Evolutionary conservation across 2,329 filamentous ascomycete genomes (phyloP), one percentile per base, ranked within the genome.

Genomic region (Venturia aucupariae): DNA sequence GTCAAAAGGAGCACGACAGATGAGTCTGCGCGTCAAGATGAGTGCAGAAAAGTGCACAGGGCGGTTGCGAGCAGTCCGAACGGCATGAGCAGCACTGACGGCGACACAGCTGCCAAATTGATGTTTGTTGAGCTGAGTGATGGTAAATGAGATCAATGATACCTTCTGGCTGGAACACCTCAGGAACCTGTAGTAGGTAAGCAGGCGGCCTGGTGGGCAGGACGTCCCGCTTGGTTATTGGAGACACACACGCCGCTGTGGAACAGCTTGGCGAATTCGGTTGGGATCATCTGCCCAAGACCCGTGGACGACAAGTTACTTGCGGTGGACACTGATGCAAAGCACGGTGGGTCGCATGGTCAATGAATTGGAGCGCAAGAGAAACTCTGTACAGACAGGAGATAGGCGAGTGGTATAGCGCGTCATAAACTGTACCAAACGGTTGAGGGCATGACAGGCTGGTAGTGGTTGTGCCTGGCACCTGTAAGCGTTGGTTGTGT

Each of bases 381-480:
- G 30, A 32, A 3, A 51, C 24, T 38, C 2, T 27, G 27, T 6
- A 57, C 24, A 35, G 51, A n/a, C 6, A 32, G 13, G 51, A 57
- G 27, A 35, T 17, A 35, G 51, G 51, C 51, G 51, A 30, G 30
- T 13, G 35, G 11, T 38, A 38, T 38, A 35, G 1, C 35, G 51
- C 51, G 51, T 57, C 51, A 57, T 35, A 30, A 57, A 51, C 5
- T 19, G 51, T 35, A 57, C 30, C 7, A 57, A 19, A 57, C 30
- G 51, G 51, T 57, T 13, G 51, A 57, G 32, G 51, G 30, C 35
- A 57, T 57, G 51, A 35, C 51, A 57, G 51, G 51, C 19, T 57
- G 51, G 17, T 55, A 17, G 48, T 32, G 48, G 48, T 55, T 54
- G 48, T 55, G 51, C 51, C 51, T 55, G 51, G 51, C 51, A 55